phyloP scores from a whole-genome alignment of 441 rosid genomes.

The Geranium incanum region DNA sequence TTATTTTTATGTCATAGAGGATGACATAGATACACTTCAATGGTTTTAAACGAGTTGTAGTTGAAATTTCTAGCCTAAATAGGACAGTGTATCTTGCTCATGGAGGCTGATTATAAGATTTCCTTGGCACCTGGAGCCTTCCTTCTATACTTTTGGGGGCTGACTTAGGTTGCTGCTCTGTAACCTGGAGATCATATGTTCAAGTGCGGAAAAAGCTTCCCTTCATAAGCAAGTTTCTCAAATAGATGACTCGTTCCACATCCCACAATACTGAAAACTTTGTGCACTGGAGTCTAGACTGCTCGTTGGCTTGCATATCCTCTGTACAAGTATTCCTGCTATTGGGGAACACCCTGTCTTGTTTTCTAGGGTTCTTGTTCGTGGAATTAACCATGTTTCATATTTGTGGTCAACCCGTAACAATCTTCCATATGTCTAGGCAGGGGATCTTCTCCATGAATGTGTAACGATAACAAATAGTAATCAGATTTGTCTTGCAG shows the following conservation, averaged over 20 bases:
- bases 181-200: not conserved
- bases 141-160: not conserved
- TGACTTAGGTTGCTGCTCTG: not conserved
- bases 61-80: not conserved
- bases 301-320: not conserved
- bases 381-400: not conserved
- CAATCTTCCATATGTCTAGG: not conserved
- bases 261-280: not conserved
- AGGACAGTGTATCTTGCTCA: not conserved
- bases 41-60: not conserved
- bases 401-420: not conserved
- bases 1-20: not conserved
- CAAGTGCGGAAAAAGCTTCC: not conserved
- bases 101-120: not conserved
- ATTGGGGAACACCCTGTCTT: not conserved
- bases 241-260: not conserved
- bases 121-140: not conserved
- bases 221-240: not conserved
- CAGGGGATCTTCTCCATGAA: not conserved
- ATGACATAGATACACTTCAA: not conserved
- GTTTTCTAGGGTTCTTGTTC: not conserved
- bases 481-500: not conserved
- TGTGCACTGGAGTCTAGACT: not conserved
- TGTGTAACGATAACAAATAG: not conserved
- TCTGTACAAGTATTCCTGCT: not conserved